Evolutionary conservation across 2,329 filamentous ascomycete species (phyloP), one percentile per base, ranked within the genome.

Genomic region (Apiospora phragmitis): DNA sequence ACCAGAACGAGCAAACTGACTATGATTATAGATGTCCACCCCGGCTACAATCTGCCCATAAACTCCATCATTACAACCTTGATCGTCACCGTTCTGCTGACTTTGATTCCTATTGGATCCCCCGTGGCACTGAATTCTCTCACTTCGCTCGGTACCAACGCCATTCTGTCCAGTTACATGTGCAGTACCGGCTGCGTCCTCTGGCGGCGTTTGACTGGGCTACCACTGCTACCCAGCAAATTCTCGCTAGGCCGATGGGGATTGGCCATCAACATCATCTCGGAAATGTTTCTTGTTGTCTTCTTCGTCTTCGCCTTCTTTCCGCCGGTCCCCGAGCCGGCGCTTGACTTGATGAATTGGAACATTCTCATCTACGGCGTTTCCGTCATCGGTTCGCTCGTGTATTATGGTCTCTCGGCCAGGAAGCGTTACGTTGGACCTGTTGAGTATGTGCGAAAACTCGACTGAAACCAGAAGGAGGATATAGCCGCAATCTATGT

Each of bases 221-320:
- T 79, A 38, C 75, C 77, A 0, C 74, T 85, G 0, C 82, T 81
- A 0, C 77, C 75, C 1, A 49, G 43, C 8, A 76, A 81, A 24
- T 87, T 88, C 75, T 73, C 75, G 0, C 80, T 88, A 0, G 87
- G 86, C 29, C 78, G 79, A 35, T 80, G 81, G n/a, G 85, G 85
- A 0, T 72, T 81, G 0, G 68, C 79, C 21, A 72, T 83, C 69
- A 87, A 87, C 75, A 84, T 83, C 81, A 73, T 87, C 42, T 86
- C 85, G 3, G 78, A 88, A 47, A 72, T 87, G 12, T 88, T 88
- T 77, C 88, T 86, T 73, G 77, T 77, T 67, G 76, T 88, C 68
- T 87, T 85, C 1, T 86, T 85, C 0, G 80, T 88, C 26, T 88
- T 88, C 77, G 88, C 88, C 81, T 85, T 88, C 75, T 88, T 88